Percentiles rank a stretch among this genome's conserved stretches.
Evolutionary conservation across 768 basidiomycete genomes (phyloP).

Genomic region (Neoboletus magnificus): DNA sequence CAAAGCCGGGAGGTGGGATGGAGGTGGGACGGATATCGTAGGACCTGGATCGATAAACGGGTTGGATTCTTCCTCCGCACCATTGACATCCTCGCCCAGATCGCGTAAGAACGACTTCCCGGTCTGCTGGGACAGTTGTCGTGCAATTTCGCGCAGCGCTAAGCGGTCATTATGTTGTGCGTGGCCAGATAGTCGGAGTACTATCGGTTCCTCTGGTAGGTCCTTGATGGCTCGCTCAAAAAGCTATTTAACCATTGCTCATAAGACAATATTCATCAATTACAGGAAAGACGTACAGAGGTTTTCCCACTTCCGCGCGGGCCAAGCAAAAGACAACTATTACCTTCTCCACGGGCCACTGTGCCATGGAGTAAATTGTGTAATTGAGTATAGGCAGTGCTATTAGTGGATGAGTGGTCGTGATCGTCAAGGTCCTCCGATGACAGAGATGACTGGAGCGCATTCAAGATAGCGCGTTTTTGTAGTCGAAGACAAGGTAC

Average conservation of each 20-base stretch:
- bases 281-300: slow-evolving; percentile 39
- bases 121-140: slow-evolving; percentile 77
- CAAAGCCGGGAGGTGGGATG: slow-evolving; percentile 69
- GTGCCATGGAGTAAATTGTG: slow-evolving; percentile 68
- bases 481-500: slow-evolving; percentile 49
- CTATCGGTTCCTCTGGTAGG: slow-evolving; percentile 52
- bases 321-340: slow-evolving; percentile 87
- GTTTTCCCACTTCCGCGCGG: slow-evolving; percentile 87
- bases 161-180: slow-evolving; percentile 81
- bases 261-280: not conserved
- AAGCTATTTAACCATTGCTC: slow-evolving; percentile 40
- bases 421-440: slow-evolving; percentile 31
- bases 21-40: slow-evolving; percentile 49
- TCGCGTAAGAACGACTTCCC: slow-evolving; percentile 52
- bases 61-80: slow-evolving; percentile 43
- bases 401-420: slow-evolving; percentile 44
- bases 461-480: slow-evolving; percentile 52
- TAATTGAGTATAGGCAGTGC: slow-evolving; percentile 54
- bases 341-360: slow-evolving; percentile 79
- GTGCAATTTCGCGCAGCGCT: slow-evolving; percentile 89
- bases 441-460: slow-evolving; percentile 36
- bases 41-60: slow-evolving; percentile 44
- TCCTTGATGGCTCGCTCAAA: slow-evolving; percentile 53
- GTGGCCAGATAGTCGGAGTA: slow-evolving; percentile 83
- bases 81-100: slow-evolving; percentile 26